Evolutionary conservation across 75 land plant species (phyloP), one percentile per base, ranked within the genome.

Genomic region (Pinus albicaulis): DNA sequence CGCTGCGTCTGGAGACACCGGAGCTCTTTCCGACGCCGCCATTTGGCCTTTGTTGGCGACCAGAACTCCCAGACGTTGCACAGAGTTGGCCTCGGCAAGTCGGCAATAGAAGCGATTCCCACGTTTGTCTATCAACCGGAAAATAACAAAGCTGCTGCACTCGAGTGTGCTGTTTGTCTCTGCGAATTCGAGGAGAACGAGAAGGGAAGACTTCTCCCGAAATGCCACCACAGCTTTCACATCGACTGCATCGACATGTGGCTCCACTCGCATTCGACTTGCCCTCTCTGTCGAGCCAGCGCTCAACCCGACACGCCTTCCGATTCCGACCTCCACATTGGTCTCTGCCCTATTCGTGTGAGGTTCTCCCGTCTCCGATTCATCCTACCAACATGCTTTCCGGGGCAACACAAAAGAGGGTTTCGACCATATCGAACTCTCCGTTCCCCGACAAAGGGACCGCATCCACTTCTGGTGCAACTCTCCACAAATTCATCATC

Each of bases 311-410:
- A 68, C 23, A 17, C 71, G 71, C 23, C 3, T 4, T 3, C 3
- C 23, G 3, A 19, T n/a, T 0, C 48, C 48, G 0, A 6, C 48
- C 7, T 44, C 48, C 0, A 6, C 48, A 44, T n/a, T 5, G 66
- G 31, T 31, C 38, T 63, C 36, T 63, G 66, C 66, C 20, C n/a
- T n/a, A 63, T n/a, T 28, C 66, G 66, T 63, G 66, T 7, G 7
- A 8, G 48, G 53, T 10, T 12, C 12, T 48, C 53, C 36, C 24
- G 4, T 65, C 57, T n/a, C 41, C 56, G 78, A 81, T n/a, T 36
- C 89, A 5, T 44, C 48, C 93, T 1, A 88, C 90, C 15, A 91
- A 91, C 38, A 82, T 91, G 25, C 78, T 91, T 81, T 86, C 86
- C n/a, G n/a, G 89, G 91, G 93, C 91, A 1, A 80, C 75, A 23